Base-by-base conservation (phyloP, 495 filamentous ascomycete genomes). In the Neurospora sp. region DNA sequence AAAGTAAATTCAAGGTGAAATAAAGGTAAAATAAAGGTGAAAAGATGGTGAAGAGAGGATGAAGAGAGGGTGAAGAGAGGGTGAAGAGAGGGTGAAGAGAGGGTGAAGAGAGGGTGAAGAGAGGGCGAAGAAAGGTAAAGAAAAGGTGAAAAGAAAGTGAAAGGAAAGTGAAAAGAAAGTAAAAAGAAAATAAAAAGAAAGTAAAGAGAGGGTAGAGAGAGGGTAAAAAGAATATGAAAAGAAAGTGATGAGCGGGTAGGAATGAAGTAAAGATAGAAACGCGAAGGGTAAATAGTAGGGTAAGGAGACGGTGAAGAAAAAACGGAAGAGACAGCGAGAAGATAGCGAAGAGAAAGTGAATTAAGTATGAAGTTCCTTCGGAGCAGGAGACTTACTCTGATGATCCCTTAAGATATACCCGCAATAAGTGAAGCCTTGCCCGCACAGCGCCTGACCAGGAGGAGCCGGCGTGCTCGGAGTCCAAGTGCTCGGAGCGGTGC, bases 391-490 rank as follows among this genome's bases (percentile, higher is more conserved):
- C 77, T 5, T 73, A 84, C 83, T 83, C 35, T 85, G 82, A 16
- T 81, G 79, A 40, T 79, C 79, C 2, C 79, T 76, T 4, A 85
- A 77, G 76, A 83, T 84, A 73, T 84, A 85, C 0, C 83, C 83
- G 73, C 83, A 85, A 72, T 85, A 85, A 4, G 83, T 85, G 59
- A 82, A 85, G 1, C 83, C 83, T 66, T 81, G 80, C 38, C 82
- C 82, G 59, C 83, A 84, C 2, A 82, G 74, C 77, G 16, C 69
- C 9, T 18, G 73, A 72, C 18, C 69, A 73, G 14, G 72, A 20
- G 23, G 74, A 73, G 70, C 70, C 74, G 27, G 76, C 73, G 71
- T 48, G 37, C 11, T 42, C 14, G 72, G 73, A 23, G 74, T 69
- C 35, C 72, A 73, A 20, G 71, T 66, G 31, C 35, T 69, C 20